phyloP scores from a whole-genome alignment of 139 green algal genomes.

The Coccomyxa sp. region DNA sequence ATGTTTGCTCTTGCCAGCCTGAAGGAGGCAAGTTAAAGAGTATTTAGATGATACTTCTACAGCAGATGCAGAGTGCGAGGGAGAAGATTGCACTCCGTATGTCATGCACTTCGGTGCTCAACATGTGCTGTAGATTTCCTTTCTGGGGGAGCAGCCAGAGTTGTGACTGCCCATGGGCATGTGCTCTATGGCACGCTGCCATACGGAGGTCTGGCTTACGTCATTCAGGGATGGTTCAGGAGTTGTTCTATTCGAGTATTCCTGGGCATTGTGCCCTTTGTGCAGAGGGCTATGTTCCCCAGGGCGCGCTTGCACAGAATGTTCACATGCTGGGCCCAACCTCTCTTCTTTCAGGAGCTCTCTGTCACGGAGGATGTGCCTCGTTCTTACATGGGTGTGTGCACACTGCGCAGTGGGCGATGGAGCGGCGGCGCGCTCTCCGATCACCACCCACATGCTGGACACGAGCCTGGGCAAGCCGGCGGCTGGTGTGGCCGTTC shows the following conservation, averaged over 20 bases:
- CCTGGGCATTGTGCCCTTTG: background rate
- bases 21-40: too few relatives aligned
- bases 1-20: too few relatives aligned
- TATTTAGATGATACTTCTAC: too few relatives aligned
- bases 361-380: too few relatives aligned
- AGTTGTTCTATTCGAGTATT: background rate
- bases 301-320: background rate
- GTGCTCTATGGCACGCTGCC: background rate
- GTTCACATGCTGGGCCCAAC: background rate
- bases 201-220: background rate
- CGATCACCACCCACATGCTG: constrained; percentile 92
- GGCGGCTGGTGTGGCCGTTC: constrained; percentile 64
- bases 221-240: too few relatives aligned
- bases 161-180: background rate
- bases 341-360: too few relatives aligned
- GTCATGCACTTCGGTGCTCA: too few relatives aligned
- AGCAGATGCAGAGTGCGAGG: too few relatives aligned
- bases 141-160: background rate
- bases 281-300: background rate
- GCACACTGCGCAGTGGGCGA: background rate
- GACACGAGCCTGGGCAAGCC: constrained; percentile 74
- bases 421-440: constrained; percentile 36
- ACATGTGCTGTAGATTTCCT: too few relatives aligned
- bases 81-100: too few relatives aligned
- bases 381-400: too few relatives aligned